Base-by-base conservation (phyloP, 2,329 filamentous ascomycete genomes). In the Sporothrix phasma region DNA sequence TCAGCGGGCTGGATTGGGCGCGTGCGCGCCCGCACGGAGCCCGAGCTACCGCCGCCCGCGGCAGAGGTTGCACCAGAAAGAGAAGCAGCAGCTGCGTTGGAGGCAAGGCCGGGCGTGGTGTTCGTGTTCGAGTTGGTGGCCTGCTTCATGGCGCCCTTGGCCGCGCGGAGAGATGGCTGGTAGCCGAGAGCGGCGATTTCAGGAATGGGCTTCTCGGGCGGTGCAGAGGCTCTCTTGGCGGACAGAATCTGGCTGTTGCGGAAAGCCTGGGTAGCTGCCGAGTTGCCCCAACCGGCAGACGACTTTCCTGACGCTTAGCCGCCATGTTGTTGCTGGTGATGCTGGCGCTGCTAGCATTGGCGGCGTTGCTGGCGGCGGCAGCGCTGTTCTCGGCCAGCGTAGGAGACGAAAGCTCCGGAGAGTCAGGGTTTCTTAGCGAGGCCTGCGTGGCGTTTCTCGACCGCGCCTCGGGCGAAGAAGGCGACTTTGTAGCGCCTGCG, bases 61-160 rank as follows among this genome's bases (percentile, higher is more conserved):
- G 56, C 39, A 13, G 37, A 43, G 10, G 56, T 22, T 4, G 56
- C 56, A 13, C 39, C 39, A 15, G 56, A 59, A 29, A 59, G 56
- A 17, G 56, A 59, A 13, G 45, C 43, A n/a, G 59, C 29, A 17
- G 56, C 56, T 11, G 56, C 56, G 26, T 43, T 29, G 22, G 54
- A 56, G 22, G 62, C 54, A n/a, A 47, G 54, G 8, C 31, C 49
- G 13, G 39, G 39, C 6, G 17, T 11, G 5, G n/a, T 5, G 19
- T 56, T 56, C n/a, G n/a, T 13, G 31, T 19, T 19, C 2, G 46
- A 17, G 19, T 13, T 31, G 19, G 54, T 10, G 3, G 64, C 77
- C 31, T 77, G 79, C 31, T 84, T 79, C 76, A 91, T 86, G n/a
- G 90, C 90, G 31, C 86, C 89, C 59, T 87, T 88, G 13, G 91